Evolutionary conservation across 2,329 filamentous ascomycete genomes (phyloP), one percentile per base, ranked within the genome.

Genomic region (Zopfia rhizophila): DNA sequence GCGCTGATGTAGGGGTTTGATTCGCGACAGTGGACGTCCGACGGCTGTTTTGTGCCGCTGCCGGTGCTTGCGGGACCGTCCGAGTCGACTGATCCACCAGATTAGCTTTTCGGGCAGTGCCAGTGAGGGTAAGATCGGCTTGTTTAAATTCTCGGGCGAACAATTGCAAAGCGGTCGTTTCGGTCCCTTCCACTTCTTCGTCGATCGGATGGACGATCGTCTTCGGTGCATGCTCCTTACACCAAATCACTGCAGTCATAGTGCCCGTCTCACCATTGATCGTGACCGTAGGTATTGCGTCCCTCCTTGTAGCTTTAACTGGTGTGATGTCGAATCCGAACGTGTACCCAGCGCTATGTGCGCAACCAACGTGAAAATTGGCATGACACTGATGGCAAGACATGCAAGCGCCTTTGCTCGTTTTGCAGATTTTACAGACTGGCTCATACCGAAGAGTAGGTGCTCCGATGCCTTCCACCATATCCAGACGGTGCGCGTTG

Each of bases 81-180:
- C 75, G 74, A 66, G 87, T 90, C 10, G 83, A 84, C 38, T 83
- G 80, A 45, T 83, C 84, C 64, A 87, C 82, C 29, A 94, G 81
- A 48, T 90, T 94, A 16, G 94, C 93, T 72, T 96, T 97, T 42
- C 94, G 88, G 16, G 94, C 90, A 13, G 93, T 97, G 19, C 94
- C 94, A 2, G 92, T 97, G 59, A 97, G 76, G 3, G 89, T 85
- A 28, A 93, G 82, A 67, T 99, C 94, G 7, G 94, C 93, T 73
- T 97, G 93, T 72, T 99, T 99, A 78, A 91, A 97, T 46, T 87
- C 91, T 57, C 88, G 87, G 31, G 88, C 90, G 68, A 89, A 99
- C 18, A 96, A 79, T 69, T 97, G 91, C 37, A 99, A 75, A 7
- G 90, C 91, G 59, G 87, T 95, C 40, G 85, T 73, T n/a, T 85